Conservation (phyloP, 2,329 filamentous ascomycete genomes). For the Fusarium sp. region DNA sequence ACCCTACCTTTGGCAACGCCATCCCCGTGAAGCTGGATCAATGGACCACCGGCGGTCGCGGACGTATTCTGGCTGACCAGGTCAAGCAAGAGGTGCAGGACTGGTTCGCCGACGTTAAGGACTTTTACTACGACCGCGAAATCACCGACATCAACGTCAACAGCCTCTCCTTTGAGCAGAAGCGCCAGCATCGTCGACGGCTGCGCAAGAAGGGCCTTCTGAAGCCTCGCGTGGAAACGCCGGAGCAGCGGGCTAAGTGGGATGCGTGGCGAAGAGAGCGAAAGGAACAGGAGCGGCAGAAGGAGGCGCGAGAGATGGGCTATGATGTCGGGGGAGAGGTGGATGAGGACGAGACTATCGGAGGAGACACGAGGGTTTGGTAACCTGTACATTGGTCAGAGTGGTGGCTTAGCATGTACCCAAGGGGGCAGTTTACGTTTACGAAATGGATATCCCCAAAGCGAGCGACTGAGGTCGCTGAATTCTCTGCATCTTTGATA, state of each 20-base stretch:
- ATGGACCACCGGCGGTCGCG: slow-evolving; percentile 64
- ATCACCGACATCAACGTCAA: slow-evolving; percentile 55
- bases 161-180: slow-evolving; percentile 57
- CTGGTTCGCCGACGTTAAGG: slow-evolving; percentile 57
- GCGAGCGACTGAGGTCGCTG: slow-evolving; percentile 29
- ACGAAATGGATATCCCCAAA: slow-evolving; percentile 30
- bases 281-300: slow-evolving; percentile 52
- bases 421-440: slow-evolving; percentile 13
- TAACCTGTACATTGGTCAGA: slow-evolving; percentile 15
- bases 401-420: slow-evolving; percentile 2
- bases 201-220: slow-evolving; percentile 58
- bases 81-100: slow-evolving; percentile 58
- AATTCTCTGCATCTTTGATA: slow-evolving; percentile 14
- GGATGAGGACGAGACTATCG: slow-evolving; percentile 45
- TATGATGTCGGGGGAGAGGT: slow-evolving; percentile 47
- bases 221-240: slow-evolving; percentile 48
- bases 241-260: slow-evolving; percentile 55
- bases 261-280: slow-evolving; percentile 56
- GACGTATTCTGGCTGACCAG: slow-evolving; percentile 52
- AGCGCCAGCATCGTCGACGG: slow-evolving; percentile 60
- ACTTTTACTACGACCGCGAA: slow-evolving; percentile 56
- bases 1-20: slow-evolving; percentile 68
- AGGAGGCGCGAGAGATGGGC: slow-evolving; percentile 53
- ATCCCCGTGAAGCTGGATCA: slow-evolving; percentile 70
- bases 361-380: slow-evolving; percentile 45